Base-by-base conservation (phyloP, 2,329 filamentous ascomycete species). In the Trichoderma aggressivum region DNA sequence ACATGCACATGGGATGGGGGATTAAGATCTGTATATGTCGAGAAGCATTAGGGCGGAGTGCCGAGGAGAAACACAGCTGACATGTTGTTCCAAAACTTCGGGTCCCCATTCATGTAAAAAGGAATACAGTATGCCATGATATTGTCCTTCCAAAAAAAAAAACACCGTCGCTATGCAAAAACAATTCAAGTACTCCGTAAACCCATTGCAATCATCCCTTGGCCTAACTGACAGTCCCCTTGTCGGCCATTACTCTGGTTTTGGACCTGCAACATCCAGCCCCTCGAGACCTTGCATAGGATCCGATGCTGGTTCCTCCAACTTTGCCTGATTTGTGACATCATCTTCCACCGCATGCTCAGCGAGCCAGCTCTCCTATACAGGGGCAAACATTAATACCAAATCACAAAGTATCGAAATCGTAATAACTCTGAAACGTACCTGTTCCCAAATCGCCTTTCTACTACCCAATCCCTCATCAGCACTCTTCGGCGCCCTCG, bases 391-490 rank as follows among this genome's bases (percentile, higher is more conserved):
- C 5, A 28, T 60, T 28, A 50, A 34, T 3, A 24, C 26, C 26
- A 30, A 56, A 26, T 26, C 34, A 8, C 26, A 16, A 34, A 12
- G 8, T 2, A 10, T 30, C 18, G 2, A 64, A 53, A 47, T n/a
- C 71, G 56, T 68, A 43, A 28, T 24, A 73, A 65, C 5, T 3
- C 14, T 3, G 36, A 34, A 67, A 28, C 88, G 64, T 82, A 97
- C 96, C 90, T 98, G 95, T 81, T 98, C 93, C 97, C 96, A 99
- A 61, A 99, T 86, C 34, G 96, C 97, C 58, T 92, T 97, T 82
- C 94, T 97, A 84, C 94, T 97, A 28, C 95, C 94, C 58, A 99
- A 81, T 0, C 94, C 94, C 80, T 97, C 94, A 67, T 92, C 92
- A 63, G 90, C 88, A 76, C 93, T 93, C 85, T 97, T 98, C 73